Evolutionary conservation across 2,329 filamentous ascomycete species (phyloP), one percentile per base, ranked within the genome.

Genomic region (Microcera coccophila): DNA sequence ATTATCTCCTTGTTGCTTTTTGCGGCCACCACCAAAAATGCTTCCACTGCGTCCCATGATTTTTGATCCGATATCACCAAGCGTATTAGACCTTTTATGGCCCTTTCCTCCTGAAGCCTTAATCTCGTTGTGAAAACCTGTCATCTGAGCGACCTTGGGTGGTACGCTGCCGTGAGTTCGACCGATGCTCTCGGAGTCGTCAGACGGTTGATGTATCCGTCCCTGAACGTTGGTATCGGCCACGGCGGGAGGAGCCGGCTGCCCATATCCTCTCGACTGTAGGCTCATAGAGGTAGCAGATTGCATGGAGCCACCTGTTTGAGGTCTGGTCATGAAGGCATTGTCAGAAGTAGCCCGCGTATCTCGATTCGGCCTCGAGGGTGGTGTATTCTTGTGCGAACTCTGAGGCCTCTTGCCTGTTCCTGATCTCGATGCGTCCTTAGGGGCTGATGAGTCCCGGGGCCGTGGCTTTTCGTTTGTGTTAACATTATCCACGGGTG

Each of bases 191-290:
- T 79, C 74, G 16, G 85, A 85, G 22, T 91, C 89, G 51, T 79
- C 81, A 2, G 56, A 53, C 58, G 87, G 87, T 62, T 95, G 91
- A 52, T 93, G 87, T 57, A 97, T 89, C 50, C 86, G 86, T 50
- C 90, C 91, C 63, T 95, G 87, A 4, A 80, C 90, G 64, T 93
- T 95, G 39, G 90, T 93, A 54, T 86, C 84, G 37, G 90, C 90
- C 47, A 96, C 84, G 36, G 89, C 82, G 21, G 93, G 90, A 42
- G 89, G 88, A 35, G 84, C 84, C 37, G 91, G 93, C 65, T 94
- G 88, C 52, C 88, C 88, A 64, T 97, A 96, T 38, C 44, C 87
- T 85, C 63, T 86, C 77, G 81, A 53, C 61, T 69, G 61, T 26
- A 73, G 58, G 38, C 84, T 88, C 51, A 87, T 85, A 38, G 93